Conservation (phyloP, 768 basidiomycete species). For the Amanita muscaria region DNA sequence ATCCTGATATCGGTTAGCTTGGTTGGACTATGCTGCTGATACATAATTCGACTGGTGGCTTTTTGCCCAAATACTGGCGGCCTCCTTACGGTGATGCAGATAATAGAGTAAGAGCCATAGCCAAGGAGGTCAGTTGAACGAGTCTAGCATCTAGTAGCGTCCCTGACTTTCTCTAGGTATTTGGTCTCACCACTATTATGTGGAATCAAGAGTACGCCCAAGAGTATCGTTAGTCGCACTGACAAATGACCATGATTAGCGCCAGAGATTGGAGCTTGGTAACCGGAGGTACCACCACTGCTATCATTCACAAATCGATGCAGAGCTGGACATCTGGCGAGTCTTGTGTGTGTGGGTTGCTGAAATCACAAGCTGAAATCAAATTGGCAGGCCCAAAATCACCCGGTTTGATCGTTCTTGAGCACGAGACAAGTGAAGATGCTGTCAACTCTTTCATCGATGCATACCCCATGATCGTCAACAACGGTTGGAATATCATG, state of each 20-base stretch:
- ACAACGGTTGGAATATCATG: conserved; percentile 63
- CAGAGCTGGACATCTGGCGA: conserved; percentile 47
- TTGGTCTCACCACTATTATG: conserved; percentile 74
- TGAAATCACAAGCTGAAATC: background rate
- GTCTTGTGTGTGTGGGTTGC: conserved; percentile 9
- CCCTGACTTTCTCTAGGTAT: conserved; percentile 28
- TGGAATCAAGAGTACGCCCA: conserved; percentile 81
- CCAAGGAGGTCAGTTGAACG: conserved; percentile 48
- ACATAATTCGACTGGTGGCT: conserved; percentile 72
- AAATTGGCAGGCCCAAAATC: conserved; percentile 45
- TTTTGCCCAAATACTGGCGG: conserved; percentile 67
- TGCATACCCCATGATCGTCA: conserved; percentile 52
- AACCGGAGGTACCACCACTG: conserved; percentile 31
- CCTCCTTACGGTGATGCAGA: conserved; percentile 85
- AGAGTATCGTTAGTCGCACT: conserved; percentile 10
- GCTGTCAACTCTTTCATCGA: conserved; percentile 60
- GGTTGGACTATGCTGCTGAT: conserved; percentile 80
- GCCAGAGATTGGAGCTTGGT: conserved; percentile 71
- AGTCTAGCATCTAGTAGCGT: no score
- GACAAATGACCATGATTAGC: conserved; percentile 29
- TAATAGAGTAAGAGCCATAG: conserved; percentile 76
- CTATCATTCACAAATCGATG: conserved; percentile 41
- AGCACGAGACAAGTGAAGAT: conserved; percentile 67
- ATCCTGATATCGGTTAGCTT: no score
- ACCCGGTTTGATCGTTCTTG: conserved; percentile 74